Evolutionary conservation across 345 rosid species (phyloP).

Genomic region (Gossypium rotundifolium): DNA sequence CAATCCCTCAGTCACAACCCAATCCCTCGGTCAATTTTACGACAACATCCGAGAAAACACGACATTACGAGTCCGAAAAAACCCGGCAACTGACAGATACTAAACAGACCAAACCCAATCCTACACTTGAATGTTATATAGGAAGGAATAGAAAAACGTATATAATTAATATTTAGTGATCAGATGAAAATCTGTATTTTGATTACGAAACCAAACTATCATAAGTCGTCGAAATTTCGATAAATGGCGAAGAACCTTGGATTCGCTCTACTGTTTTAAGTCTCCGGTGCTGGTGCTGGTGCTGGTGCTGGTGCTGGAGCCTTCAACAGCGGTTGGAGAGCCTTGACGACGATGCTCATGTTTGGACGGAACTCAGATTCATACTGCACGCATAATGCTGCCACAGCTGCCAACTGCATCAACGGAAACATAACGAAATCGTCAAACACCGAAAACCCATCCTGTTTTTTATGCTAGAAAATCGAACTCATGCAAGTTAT

Average conservation of each 20-base stretch:
- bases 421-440: neutral
- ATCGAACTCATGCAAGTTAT: neutral
- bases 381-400: constrained; percentile 95
- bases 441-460: too few relatives aligned
- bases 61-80: neutral
- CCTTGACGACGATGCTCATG: constrained; percentile 97
- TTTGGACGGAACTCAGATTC: constrained; percentile 98
- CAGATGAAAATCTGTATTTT: constrained; percentile 15
- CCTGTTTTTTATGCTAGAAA: neutral
- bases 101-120: constrained; percentile 10
- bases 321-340: constrained; percentile 92
- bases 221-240: constrained; percentile 18
- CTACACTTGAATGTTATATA: constrained; percentile 24
- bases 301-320: constrained; percentile 26
- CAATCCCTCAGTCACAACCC: constrained; percentile 1
- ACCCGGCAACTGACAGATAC: constrained; percentile 1
- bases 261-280: constrained; percentile 7
- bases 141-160: constrained; percentile 13
- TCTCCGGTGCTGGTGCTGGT: constrained; percentile 12
- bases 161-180: constrained; percentile 4
- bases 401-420: constrained; percentile 88
- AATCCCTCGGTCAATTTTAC: constrained; percentile 2
- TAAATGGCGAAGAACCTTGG: neutral
- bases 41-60: neutral
- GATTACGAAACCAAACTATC: constrained; percentile 30